Evolutionary conservation across 768 basidiomycete genomes (phyloP).

Genomic region (Russula sp.): DNA sequence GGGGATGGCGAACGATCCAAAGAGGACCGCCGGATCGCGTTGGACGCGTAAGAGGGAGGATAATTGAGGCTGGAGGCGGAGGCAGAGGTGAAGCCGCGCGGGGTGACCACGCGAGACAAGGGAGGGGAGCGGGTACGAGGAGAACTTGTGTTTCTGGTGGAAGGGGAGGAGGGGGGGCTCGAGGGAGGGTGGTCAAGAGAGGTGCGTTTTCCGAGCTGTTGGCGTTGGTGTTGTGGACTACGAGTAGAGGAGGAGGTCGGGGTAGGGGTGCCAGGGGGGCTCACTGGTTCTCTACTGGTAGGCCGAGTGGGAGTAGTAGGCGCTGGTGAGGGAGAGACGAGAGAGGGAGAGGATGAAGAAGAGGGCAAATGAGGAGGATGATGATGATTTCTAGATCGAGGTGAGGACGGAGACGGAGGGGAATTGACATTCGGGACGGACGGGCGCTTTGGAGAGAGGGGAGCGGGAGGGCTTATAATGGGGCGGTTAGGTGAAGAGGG

Average conservation of each 20-base stretch:
- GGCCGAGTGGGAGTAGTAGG: slow-evolving; percentile 13
- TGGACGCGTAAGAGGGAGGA: slow-evolving; percentile 27
- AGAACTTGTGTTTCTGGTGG: slow-evolving; percentile 27
- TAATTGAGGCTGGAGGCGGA: slow-evolving; percentile 43
- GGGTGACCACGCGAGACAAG: slow-evolving; percentile 34
- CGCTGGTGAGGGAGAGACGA: slow-evolving; percentile 5
- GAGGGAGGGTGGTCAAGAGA: slow-evolving; percentile 31
- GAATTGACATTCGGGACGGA: slow-evolving; percentile 19
- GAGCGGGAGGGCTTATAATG: slow-evolving; percentile 31
- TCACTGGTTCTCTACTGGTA: slow-evolving; percentile 31
- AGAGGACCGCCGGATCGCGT: slow-evolving; percentile 27
- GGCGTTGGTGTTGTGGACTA: slow-evolving; percentile 1
- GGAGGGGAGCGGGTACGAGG: slow-evolving; percentile 26
- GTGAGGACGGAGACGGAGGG: slow-evolving; percentile 18
- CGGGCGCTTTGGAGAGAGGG: slow-evolving; percentile 26
- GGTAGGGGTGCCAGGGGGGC: slow-evolving; percentile 43
- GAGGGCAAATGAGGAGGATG: slow-evolving; percentile 23
- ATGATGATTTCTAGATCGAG: slow-evolving; percentile 24
- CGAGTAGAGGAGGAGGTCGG: slow-evolving; percentile 36
- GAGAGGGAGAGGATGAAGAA: slow-evolving; percentile 18
- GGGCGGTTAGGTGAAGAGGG: slow-evolving; percentile 43
- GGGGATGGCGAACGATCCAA: slow-evolving; percentile 35
- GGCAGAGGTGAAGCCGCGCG: slow-evolving; percentile 39
- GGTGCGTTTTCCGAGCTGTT: slow-evolving; percentile 29
- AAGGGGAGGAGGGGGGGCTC: slow-evolving; percentile 37